phyloP scores from a whole-genome alignment of 2,329 filamentous ascomycete genomes.

The Pseudogymnoascus sp. region DNA sequence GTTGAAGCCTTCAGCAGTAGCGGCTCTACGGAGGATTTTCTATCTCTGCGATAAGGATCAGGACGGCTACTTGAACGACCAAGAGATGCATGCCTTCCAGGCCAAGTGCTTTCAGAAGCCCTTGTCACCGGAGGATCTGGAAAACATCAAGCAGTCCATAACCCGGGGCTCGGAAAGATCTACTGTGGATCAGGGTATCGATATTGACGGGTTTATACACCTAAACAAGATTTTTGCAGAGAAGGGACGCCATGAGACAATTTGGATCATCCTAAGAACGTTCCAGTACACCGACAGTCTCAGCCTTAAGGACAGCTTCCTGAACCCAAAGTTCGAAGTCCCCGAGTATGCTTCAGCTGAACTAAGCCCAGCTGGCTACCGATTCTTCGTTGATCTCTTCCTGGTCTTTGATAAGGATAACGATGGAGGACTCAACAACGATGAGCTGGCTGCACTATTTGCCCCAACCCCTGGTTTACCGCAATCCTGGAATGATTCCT shows the following conservation, averaged over 20 bases:
- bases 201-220: conserved; percentile 74
- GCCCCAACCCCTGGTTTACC: conserved; percentile 88
- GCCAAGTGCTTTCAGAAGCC: conserved; percentile 86
- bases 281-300: conserved; percentile 96
- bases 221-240: conserved; percentile 95
- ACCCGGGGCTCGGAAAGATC: conserved; percentile 58
- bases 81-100: conserved; percentile 88
- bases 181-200: conserved; percentile 63
- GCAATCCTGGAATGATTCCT: conserved; percentile 75
- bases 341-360: conserved; percentile 88
- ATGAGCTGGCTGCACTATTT: conserved; percentile 79
- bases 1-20: conserved; percentile 81
- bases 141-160: conserved; percentile 86
- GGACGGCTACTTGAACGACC: conserved; percentile 83
- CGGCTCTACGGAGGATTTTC: conserved; percentile 82
- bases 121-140: conserved; percentile 69
- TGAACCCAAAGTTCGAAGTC: conserved; percentile 91
- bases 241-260: conserved; percentile 94
- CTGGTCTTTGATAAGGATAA: conserved; percentile 95
- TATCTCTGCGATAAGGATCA: conserved; percentile 95
- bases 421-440: conserved; percentile 82
- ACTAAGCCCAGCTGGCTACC: conserved; percentile 85
- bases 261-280: conserved; percentile 92
- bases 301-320: conserved; percentile 80
- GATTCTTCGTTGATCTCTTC: conserved; percentile 96